Evolutionary conservation across 2,329 filamentous ascomycete species (phyloP).

Genomic region (Fusarium nisikadoi): DNA sequence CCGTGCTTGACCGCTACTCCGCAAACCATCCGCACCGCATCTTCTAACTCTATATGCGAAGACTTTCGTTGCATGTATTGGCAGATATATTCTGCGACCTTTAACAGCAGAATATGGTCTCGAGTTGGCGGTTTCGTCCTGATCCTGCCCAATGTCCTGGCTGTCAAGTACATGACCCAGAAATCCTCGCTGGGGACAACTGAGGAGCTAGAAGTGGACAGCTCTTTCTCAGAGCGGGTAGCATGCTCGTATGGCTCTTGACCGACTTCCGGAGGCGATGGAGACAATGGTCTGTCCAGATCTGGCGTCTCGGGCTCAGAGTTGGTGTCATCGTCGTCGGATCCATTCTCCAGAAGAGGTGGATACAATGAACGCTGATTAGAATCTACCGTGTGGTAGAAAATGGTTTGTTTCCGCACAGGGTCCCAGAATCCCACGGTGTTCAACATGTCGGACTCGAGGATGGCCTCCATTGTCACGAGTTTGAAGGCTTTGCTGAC

Average conservation of each 20-base stretch:
- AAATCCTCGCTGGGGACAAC: not conserved
- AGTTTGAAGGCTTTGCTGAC: not conserved
- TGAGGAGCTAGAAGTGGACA: rapidly evolving
- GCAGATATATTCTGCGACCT: not conserved
- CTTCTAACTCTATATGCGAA: not conserved
- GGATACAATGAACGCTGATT: not conserved
- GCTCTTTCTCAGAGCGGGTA: rapidly evolving
- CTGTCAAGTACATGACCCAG: not conserved
- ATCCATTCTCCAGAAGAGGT: not conserved
- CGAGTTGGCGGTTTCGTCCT: not conserved
- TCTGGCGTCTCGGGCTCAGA: not conserved
- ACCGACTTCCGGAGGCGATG: not conserved
- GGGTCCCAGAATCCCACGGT: slow-evolving; percentile 2
- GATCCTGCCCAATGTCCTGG: not conserved
- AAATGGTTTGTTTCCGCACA: not conserved
- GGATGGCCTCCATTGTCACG: not conserved
- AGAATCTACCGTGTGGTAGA: not conserved
- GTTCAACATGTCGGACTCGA: not conserved
- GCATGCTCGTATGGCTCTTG: not conserved
- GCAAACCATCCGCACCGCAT: not conserved
- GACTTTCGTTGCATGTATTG: not conserved
- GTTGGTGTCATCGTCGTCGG: not conserved
- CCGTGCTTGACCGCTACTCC: not conserved
- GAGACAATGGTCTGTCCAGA: not conserved
- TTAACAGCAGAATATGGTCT: not conserved